A percentile compares a stretch with the other conserved stretches of the same genome.
phyloP scores from a whole-genome alignment of 257 asterid genomes.

The Solanum chiquidenum region DNA sequence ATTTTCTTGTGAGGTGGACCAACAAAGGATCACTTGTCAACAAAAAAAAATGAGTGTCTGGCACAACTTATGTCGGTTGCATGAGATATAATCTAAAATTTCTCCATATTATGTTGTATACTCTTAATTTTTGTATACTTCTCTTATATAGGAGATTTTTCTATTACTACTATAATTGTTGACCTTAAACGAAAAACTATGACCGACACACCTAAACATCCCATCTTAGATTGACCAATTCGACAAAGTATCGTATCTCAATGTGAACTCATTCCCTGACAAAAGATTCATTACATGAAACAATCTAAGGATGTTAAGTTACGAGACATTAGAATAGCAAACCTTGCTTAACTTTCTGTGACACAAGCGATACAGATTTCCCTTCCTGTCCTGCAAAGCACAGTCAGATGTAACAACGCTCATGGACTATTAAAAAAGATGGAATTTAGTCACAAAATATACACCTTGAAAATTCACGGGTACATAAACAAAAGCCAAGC shows the following conservation, averaged over 20 bases:
- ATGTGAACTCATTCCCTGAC: background rate
- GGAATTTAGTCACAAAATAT: background rate
- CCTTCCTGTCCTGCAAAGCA: conserved; percentile 83
- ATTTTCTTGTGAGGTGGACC: background rate
- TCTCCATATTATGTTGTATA: background rate
- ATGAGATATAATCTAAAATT: background rate
- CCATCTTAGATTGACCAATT: background rate
- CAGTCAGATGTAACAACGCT: background rate
- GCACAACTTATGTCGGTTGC: background rate
- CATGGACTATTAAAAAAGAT: background rate
- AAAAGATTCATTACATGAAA: background rate
- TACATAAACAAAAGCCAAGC: conserved; percentile 58
- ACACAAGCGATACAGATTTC: conserved; percentile 48
- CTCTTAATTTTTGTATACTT: background rate
- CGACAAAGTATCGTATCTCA: background rate
- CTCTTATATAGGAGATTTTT: background rate
- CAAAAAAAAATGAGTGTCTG: background rate
- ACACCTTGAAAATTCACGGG: conserved; percentile 92
- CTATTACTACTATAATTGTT: background rate
- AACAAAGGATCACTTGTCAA: background rate
- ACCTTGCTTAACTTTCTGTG: conserved; percentile 73
- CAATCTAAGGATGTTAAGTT: background rate
- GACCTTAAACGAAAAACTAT: background rate
- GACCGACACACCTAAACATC: background rate
- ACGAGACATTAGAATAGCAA: background rate